Conservation (phyloP, 2,329 filamentous ascomycete species). For the Pleomassaria siparia region DNA sequence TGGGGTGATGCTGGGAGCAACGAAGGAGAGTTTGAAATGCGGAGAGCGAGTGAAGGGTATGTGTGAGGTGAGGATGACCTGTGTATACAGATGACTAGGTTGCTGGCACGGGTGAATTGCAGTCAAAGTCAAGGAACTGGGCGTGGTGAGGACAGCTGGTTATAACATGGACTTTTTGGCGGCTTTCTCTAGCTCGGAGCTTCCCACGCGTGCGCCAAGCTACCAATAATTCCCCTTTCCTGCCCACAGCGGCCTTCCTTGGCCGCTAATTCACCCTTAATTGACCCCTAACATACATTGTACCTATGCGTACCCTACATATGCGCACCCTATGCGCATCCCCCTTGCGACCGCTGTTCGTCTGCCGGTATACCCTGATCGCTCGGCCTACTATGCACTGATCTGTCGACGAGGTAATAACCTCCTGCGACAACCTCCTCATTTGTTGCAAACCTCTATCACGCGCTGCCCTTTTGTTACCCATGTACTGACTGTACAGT, state of each 20-base stretch:
- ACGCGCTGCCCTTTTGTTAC: constrained; percentile 20
- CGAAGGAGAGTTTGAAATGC: constrained; percentile 1
- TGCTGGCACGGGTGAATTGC: constrained; percentile 3
- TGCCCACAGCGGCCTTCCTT: constrained; percentile 10
- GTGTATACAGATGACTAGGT: constrained; percentile 2
- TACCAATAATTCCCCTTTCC: constrained; percentile 17
- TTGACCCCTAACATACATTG: constrained; percentile 13
- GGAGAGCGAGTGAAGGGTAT: constrained; percentile 1
- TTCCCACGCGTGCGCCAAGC: constrained; percentile 20
- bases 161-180: constrained; percentile 15
- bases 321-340: no score
- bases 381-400: constrained; percentile 23
- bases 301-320: no score
- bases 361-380: constrained; percentile 2
- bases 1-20: constrained; percentile 9
- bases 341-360: constrained; percentile 20
- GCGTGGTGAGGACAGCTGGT: constrained; percentile 25
- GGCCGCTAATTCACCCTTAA: constrained; percentile 7
- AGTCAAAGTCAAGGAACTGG: constrained; percentile 7
- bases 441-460: constrained; percentile 26
- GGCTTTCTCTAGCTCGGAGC: constrained; percentile 13
- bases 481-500: no score
- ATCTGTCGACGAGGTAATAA: constrained; percentile 24
- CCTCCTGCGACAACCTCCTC: constrained; percentile 9
- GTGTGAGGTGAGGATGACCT: not conserved